phyloP scores from a whole-genome alignment of 108 stramenopile species.

The Pseudonitzschia delicatissima region DNA sequence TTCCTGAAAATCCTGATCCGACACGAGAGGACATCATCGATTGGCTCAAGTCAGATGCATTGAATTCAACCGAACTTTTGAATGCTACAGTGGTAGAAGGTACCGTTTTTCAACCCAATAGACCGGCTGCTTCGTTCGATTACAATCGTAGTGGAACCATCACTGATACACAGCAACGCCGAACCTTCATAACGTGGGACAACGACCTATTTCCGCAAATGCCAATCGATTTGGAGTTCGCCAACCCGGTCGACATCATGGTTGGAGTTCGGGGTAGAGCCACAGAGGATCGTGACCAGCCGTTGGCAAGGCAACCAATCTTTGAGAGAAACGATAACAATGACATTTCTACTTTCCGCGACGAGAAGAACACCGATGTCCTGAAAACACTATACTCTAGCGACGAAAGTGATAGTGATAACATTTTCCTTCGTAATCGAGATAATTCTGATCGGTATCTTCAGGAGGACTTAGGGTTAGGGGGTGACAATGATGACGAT shows the following conservation, averaged over 20 bases:
- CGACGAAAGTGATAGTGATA: too few relatives aligned
- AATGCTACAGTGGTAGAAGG: not conserved
- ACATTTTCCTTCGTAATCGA: too few relatives aligned
- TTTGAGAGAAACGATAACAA: too few relatives aligned
- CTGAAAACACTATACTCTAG: too few relatives aligned
- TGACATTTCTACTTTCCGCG: too few relatives aligned
- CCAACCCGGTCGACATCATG: not conserved
- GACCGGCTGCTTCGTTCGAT: not conserved
- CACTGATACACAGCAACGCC: not conserved
- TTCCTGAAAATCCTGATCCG: not conserved
- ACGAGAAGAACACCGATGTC: too few relatives aligned
- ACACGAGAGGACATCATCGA: not conserved
- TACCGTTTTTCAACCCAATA: not conserved
- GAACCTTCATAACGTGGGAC: slow-evolving; percentile 3
- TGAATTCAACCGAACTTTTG: not conserved
- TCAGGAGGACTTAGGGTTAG: too few relatives aligned
- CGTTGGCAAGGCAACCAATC: not conserved
- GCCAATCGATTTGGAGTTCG: not conserved
- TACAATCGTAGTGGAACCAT: not conserved
- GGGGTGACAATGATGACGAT: too few relatives aligned
- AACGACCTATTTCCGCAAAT: not conserved
- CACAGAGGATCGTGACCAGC: not conserved
- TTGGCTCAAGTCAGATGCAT: not conserved
- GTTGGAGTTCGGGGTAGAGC: not conserved
- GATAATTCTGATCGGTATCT: too few relatives aligned